Evolutionary conservation across 1,284 basidiomycete species (phyloP), one percentile per base, ranked within the genome.

Genomic region (Coniferiporia sulphurascens): DNA sequence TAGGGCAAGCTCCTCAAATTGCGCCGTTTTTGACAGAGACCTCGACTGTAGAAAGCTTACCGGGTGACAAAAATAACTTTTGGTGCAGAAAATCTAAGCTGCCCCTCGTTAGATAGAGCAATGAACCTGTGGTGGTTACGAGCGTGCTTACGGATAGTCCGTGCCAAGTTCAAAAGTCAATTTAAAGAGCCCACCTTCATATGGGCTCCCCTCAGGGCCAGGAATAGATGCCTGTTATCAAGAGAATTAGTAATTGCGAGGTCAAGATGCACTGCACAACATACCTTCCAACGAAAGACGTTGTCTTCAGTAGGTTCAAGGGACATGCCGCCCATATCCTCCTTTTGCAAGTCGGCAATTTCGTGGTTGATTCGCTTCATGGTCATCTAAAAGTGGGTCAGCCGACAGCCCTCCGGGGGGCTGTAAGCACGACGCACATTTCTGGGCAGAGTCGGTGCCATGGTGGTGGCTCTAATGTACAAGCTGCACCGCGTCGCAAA

Each of bases 361-460:
- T 96, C 93, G 64, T 89, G 87, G 66, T 91, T 86, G 62, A 96
- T 95, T 52, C 93, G 86, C 74, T 93, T 95, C 64, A 90, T 71
- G 3, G 91, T 89, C 77, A 87, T 93, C 89, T 92, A 60, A 3
- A 17, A 7, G 17, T n/a, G 17, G 15, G 46, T 53, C 17, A 49
- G 41, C 35, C 4, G 8, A 8, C 19, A n/a, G 12, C 4, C 5
- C 9, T 27, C 5, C 27, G 5, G 27, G 5, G 4, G 35, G 13
- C 13, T 56, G 35, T 13, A 32, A 6, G 2, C 3, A 21, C 10
- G n/a, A 44, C 12, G 43, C 56, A 6, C 32, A 57, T 48, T 36
- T 22, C 49, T 27, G 21, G 48, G 15, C 17, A 17, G 44, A n/a
- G 44, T n/a, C 8, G 44, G 44, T 9, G 44, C n/a, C 44, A 46